A percentile compares a stretch with the other conserved stretches of the same genome.
These are phyloP conservation scores for Chrysoporthe puriensis DNA, from an alignment of 2,329 filamentous ascomycete genomes.

Conservation along the genomic window DNA sequence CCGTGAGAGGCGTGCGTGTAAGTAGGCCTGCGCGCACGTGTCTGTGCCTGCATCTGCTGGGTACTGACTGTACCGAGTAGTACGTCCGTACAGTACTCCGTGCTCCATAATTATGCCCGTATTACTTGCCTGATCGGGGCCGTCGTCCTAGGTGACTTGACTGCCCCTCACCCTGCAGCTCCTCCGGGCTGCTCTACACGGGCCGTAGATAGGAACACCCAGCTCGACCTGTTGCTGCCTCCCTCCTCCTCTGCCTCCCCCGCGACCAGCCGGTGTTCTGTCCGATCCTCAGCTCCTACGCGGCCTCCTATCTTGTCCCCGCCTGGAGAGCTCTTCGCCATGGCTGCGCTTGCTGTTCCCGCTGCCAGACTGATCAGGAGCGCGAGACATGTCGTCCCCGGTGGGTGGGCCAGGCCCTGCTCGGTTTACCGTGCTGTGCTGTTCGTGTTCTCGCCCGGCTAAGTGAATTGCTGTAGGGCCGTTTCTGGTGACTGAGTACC, in stretches of 20 bases:
- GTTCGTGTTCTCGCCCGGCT: not conserved
- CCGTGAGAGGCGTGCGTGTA: no score
- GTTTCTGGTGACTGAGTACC: slow-evolving; percentile 76
- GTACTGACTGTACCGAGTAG: no score
- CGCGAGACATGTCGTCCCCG: slow-evolving; percentile 23
- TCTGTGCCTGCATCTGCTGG: no score
- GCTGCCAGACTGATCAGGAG: slow-evolving; percentile 22
- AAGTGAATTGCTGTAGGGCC: slow-evolving; percentile 52
- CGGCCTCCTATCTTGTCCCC: no score
- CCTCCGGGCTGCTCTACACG: not conserved
- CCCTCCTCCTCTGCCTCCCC: not conserved
- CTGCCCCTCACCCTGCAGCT: no score
- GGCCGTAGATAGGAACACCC: not conserved
- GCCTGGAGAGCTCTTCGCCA: slow-evolving; percentile 4
- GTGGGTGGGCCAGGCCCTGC: slow-evolving; percentile 5
- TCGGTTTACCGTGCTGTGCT: not conserved
- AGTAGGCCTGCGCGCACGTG: no score
- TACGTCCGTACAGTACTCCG: no score
- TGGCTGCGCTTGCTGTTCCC: slow-evolving; percentile 19
- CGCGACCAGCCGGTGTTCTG: not conserved
- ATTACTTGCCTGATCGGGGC: not conserved
- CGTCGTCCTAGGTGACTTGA: no score
- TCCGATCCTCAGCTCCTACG: no score
- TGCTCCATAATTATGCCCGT: not conserved
- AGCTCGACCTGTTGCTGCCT: not conserved